Evolutionary conservation across 2,329 filamentous ascomycete species (phyloP).

Genomic region (Macroventuria anomochaeta): DNA sequence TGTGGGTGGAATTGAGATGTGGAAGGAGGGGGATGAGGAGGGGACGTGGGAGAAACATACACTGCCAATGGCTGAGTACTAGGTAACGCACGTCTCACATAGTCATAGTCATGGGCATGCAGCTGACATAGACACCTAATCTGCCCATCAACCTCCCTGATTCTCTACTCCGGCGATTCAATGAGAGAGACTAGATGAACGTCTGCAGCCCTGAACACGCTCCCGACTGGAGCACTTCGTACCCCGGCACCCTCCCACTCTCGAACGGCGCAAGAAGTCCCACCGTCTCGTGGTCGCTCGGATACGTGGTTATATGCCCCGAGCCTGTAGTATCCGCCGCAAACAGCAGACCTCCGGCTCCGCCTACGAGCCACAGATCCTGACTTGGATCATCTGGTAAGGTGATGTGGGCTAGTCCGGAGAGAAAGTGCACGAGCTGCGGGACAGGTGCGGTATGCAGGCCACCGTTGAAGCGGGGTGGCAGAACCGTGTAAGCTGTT

Average conservation of each 20-base stretch:
- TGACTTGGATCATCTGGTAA: constrained; percentile 31
- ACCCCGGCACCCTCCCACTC: constrained; percentile 28
- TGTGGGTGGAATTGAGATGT: too few species aligned
- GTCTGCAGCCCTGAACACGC: constrained; percentile 11
- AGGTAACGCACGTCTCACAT: too few species aligned
- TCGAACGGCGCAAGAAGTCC: constrained; percentile 38
- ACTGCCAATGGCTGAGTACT: too few species aligned
- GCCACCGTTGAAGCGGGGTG: constrained; percentile 44
- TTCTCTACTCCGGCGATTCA: too few species aligned
- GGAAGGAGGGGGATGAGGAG: too few species aligned
- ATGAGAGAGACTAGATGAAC: not conserved
- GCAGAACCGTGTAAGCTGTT: constrained; percentile 38
- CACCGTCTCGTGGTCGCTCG: constrained; percentile 40
- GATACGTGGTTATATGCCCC: constrained; percentile 44
- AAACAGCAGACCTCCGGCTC: constrained; percentile 40
- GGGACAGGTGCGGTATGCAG: constrained; percentile 42
- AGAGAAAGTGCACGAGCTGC: constrained; percentile 45
- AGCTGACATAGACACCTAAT: too few species aligned
- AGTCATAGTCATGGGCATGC: too few species aligned
- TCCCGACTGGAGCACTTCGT: constrained; percentile 28
- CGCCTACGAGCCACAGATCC: constrained; percentile 44
- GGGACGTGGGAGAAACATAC: too few species aligned
- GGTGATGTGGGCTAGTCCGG: constrained; percentile 43
- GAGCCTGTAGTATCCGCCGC: constrained; percentile 40
- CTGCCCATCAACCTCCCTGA: too few species aligned